Evolutionary conservation across 2,329 filamentous ascomycete genomes (phyloP).

Genomic region (Talaromyces atroroseus): DNA sequence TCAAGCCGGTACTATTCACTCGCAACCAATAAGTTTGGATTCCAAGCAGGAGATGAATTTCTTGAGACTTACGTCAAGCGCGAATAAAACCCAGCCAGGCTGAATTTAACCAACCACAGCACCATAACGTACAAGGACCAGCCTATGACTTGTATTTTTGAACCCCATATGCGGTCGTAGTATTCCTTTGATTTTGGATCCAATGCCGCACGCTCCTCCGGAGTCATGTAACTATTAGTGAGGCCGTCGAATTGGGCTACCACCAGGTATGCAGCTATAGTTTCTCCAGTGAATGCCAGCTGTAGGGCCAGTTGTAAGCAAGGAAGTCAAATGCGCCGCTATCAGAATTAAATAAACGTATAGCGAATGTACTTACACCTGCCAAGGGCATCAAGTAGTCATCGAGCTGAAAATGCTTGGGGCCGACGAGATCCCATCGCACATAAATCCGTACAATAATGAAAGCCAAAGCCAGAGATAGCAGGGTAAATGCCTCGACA

Average conservation of each 20-base stretch:
- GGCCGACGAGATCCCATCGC: conserved; percentile 42
- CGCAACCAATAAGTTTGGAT: neutral
- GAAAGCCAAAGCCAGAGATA: conserved; percentile 44
- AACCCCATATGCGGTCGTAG: conserved; percentile 44
- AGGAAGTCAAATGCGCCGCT: too few relatives aligned
- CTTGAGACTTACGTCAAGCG: conserved; percentile 40
- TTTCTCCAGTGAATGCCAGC: conserved; percentile 46
- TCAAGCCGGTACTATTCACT: conserved; percentile 31
- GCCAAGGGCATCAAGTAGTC: conserved; percentile 53
- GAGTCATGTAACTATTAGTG: conserved; percentile 53
- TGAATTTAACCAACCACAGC: conserved; percentile 49
- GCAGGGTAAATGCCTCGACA: conserved; percentile 43
- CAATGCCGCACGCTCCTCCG: conserved; percentile 43
- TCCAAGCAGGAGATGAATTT: neutral
- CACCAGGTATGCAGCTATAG: conserved; percentile 44
- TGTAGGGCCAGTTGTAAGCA: conserved; percentile 17
- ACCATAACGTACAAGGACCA: conserved; percentile 52
- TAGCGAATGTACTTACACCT: conserved; percentile 33
- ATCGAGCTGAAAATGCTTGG: conserved; percentile 45
- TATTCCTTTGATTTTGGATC: conserved; percentile 42
- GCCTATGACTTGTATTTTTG: conserved; percentile 47
- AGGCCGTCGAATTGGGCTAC: conserved; percentile 44
- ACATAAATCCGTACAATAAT: conserved; percentile 47
- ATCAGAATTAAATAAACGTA: neutral
- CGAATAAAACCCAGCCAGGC: conserved; percentile 51